Evolutionary conservation across 2,329 filamentous ascomycete species (phyloP).

Genomic region (Gnomoniopsis smithogilvyi): DNA sequence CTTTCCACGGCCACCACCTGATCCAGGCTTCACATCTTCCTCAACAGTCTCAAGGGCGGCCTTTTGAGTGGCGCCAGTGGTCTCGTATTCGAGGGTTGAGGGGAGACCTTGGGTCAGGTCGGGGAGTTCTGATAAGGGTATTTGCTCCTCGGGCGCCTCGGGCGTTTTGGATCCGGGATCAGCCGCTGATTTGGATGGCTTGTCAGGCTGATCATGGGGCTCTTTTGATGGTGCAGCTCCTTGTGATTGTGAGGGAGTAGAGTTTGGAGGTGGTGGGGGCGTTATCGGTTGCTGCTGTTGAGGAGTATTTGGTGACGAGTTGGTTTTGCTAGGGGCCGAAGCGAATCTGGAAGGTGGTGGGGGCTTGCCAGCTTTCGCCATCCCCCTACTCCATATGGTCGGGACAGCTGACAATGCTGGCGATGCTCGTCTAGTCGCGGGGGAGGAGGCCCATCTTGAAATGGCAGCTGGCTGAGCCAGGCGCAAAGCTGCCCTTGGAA

Average conservation of each 20-base stretch:
- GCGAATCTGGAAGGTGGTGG: conserved; percentile 24
- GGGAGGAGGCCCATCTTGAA: conserved; percentile 24
- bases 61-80: conserved; percentile 42
- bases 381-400: conserved; percentile 39
- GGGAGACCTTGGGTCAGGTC: conserved; percentile 94
- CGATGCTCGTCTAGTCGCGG: conserved; percentile 26
- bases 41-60: conserved; percentile 34
- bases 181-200: conserved; percentile 7
- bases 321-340: conserved; percentile 9
- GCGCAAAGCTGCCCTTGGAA: conserved; percentile 36
- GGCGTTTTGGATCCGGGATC: conserved; percentile 8
- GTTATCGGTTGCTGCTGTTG: conserved; percentile 13
- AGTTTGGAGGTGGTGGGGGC: conserved; percentile 1
- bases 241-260: conserved; percentile 3
- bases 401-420: conserved; percentile 23
- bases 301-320: conserved; percentile 2
- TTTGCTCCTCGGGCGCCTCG: conserved; percentile 38
- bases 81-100: conserved; percentile 81
- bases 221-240: conserved; percentile 4
- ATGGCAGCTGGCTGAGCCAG: conserved; percentile 32
- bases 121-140: conserved; percentile 68
- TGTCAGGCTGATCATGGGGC: conserved; percentile 3
- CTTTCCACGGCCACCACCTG: conserved; percentile 53
- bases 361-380: conserved; percentile 37
- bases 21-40: conserved; percentile 31